phyloP scores from a whole-genome alignment of 1,284 basidiomycete genomes.

The Ceratobasidium sp. region DNA sequence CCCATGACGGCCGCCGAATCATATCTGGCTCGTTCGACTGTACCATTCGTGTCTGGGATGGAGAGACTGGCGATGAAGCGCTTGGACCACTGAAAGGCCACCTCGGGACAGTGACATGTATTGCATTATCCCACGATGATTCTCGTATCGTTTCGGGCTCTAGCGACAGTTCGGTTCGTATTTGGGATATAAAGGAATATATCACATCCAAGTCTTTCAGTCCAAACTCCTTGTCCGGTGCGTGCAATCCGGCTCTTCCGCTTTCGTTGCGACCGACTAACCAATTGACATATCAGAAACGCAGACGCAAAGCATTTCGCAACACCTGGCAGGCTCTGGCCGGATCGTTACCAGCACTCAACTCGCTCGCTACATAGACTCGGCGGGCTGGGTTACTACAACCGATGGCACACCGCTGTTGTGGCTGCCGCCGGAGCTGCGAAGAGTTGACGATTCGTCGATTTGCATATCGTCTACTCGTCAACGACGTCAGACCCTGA shows the following conservation, averaged over 20 bases:
- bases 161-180: background rate
- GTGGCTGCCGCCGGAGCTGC: background rate
- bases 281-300: background rate
- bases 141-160: slow-evolving; percentile 13
- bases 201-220: too few relatives aligned
- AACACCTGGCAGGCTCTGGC: background rate
- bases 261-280: background rate
- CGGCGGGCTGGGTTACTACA: background rate
- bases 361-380: background rate
- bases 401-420: background rate
- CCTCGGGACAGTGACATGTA: slow-evolving; percentile 53
- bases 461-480: background rate
- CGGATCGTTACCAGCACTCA: background rate
- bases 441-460: background rate
- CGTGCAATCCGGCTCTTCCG: background rate
- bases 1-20: background rate
- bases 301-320: background rate
- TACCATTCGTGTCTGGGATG: slow-evolving; percentile 45
- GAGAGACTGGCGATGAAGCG: background rate
- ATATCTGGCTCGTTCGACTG: slow-evolving; percentile 42
- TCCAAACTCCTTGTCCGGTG: background rate
- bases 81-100: slow-evolving; percentile 3
- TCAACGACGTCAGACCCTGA: background rate
- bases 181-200: background rate
- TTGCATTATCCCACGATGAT: background rate